Evolutionary conservation across 257 asterid genomes (phyloP), one percentile per base, ranked within the genome.

Genomic region (Marsdenia floribunda): DNA sequence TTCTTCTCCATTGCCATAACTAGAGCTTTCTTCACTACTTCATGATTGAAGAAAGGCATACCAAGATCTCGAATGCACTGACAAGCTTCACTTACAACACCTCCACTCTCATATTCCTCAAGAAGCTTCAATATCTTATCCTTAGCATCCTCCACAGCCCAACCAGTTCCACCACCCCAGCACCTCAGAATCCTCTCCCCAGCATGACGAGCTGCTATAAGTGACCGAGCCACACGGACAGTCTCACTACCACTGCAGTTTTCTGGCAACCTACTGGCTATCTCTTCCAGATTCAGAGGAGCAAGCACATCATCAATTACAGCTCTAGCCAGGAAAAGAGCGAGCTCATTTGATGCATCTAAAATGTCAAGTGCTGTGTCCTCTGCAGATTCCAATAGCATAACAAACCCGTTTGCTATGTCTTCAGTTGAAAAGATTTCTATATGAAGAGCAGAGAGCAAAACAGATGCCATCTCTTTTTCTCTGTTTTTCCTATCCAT

Each of bases 1-100:
- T 92, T 95, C 98, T 95, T 92, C 90, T 95, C 99, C 99, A 95
- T 95, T 0, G 98, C 98, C 99, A 95, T 95, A n/a, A 95, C 98
- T 75, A 95, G 73, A 18, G 98, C 97, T 68, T 84, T 95, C 89
- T 95, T 95, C 88, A 95, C 99, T 74, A 95, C 99, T 77, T 95
- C 99, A 37, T 95, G 99, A 54, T 91, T 87, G 86, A 95, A 95
- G 76, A 95, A 95, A 5, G 98, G 94, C 99, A 95, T 92, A 21
- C 78, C 91, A 46, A 95, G 81, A 68, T 95, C 99, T 1, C 98
- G 92, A 29, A 95, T 95, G 83, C 99, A 95, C 29, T 86, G 96
- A 82, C 99, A 92, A n/a, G 98, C 99, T 74, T 95, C 98, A 12
- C 83, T 68, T 0, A 95, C 81, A 21, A 87, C 99, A 19, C 99